phyloP scores from a whole-genome alignment of 116 monocot genomes.

The Thalassia testudinum region DNA sequence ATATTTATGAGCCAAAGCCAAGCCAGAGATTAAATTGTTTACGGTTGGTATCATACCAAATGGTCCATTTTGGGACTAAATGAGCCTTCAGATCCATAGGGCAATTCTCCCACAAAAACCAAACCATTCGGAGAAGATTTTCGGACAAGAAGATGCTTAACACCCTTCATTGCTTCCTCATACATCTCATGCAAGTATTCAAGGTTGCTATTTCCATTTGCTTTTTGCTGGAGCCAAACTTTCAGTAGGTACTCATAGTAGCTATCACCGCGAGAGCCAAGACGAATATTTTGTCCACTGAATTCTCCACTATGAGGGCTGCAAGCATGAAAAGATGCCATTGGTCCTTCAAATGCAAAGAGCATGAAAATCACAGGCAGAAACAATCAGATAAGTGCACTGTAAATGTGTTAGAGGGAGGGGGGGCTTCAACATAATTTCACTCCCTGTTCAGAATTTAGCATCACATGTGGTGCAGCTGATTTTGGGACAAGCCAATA shows the following conservation, averaged over 20 bases:
- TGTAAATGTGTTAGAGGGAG: too few relatives aligned
- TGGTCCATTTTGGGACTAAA: constrained; percentile 99
- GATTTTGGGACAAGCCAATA: too few relatives aligned
- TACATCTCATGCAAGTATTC: constrained; percentile 89
- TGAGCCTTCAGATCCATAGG: constrained; percentile 42
- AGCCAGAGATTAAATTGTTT: too few relatives aligned
- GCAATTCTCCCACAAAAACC: constrained; percentile 96
- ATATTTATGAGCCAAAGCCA: too few relatives aligned
- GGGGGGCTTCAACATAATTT: too few relatives aligned
- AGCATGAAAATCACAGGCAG: too few relatives aligned
- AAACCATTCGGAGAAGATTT: constrained; percentile 85
- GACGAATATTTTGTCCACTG: constrained; percentile 81
- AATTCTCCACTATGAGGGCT: constrained; percentile 86
- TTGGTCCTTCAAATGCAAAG: too few relatives aligned
- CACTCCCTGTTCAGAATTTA: too few relatives aligned
- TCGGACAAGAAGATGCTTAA: constrained; percentile 78
- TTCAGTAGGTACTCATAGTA: constrained; percentile 96
- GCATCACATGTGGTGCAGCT: too few relatives aligned
- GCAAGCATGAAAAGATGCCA: constrained; percentile 1
- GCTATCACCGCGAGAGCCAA: constrained; percentile 98
- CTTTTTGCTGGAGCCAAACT: constrained; percentile 85
- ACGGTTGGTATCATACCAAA: constrained; percentile 62
- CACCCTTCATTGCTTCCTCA: constrained; percentile 87
- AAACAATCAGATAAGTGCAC: too few relatives aligned
- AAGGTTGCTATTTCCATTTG: constrained; percentile 21